A percentile compares a stretch with the other conserved stretches of the same genome.
phyloP scores from a whole-genome alignment of 23 red algal genomes.

The Agarophyton chilense region DNA sequence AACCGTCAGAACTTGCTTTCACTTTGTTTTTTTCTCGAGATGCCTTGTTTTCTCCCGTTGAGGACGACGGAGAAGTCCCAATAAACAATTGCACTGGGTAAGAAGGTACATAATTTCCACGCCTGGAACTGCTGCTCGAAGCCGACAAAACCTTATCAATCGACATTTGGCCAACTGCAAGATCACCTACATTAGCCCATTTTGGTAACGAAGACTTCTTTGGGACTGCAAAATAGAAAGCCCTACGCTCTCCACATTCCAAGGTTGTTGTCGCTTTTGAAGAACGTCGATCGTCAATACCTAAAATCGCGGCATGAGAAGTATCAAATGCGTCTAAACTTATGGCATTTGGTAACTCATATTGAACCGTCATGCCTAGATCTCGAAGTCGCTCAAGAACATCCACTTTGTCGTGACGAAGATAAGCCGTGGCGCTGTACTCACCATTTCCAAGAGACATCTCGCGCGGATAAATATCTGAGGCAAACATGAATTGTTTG shows the following conservation, averaged over 20 bases:
- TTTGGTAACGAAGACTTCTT: slow-evolving; percentile 65
- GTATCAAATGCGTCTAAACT: slow-evolving; percentile 57
- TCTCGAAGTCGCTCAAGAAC: slow-evolving; percentile 58
- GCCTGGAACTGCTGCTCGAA: slow-evolving; percentile 3
- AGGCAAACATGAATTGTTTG: slow-evolving; percentile 48
- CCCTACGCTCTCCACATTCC: slow-evolving; percentile 59
- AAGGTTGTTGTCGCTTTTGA: slow-evolving; percentile 15
- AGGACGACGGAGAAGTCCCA: background rate
- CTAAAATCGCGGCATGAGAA: slow-evolving; percentile 56
- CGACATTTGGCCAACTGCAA: slow-evolving; percentile 34
- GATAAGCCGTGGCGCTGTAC: slow-evolving; percentile 52
- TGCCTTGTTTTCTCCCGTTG: background rate
- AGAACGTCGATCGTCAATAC: slow-evolving; percentile 26
- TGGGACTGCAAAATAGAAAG: slow-evolving; percentile 66
- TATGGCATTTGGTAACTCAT: slow-evolving; percentile 37
- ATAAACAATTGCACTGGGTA: slow-evolving; percentile 37
- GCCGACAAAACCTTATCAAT: slow-evolving; percentile 59
- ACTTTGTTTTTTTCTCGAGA: background rate
- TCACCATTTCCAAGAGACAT: slow-evolving; percentile 59
- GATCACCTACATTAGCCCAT: slow-evolving; percentile 53
- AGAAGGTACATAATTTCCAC: slow-evolving; percentile 27
- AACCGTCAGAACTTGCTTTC: background rate
- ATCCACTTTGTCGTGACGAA: slow-evolving; percentile 73
- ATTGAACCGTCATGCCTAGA: slow-evolving; percentile 35
- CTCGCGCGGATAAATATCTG: slow-evolving; percentile 68